Conservation (phyloP, 495 filamentous ascomycete genomes). For the Penicillium subrubescens region DNA sequence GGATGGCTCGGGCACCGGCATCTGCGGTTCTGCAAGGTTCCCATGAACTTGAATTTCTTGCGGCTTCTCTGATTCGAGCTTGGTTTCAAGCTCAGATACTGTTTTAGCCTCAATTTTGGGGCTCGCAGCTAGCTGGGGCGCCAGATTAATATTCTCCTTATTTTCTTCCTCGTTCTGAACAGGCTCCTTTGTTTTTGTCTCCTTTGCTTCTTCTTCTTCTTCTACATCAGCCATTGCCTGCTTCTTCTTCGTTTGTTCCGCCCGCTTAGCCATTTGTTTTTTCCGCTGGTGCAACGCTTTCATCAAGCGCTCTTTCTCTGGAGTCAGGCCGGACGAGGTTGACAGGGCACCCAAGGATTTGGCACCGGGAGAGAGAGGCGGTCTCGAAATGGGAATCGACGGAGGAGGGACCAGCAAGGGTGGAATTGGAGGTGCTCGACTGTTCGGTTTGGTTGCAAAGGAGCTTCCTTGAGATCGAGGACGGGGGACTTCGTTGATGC, state of each 20-base stretch:
- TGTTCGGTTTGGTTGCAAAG: constrained; percentile 38
- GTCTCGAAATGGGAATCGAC: constrained; percentile 46
- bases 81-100: neutral
- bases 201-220: constrained; percentile 15
- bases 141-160: constrained; percentile 37
- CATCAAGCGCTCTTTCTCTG: constrained; percentile 89
- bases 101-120: neutral
- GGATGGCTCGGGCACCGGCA: constrained; percentile 8
- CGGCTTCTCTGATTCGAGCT: constrained; percentile 6
- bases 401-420: constrained; percentile 52
- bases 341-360: constrained; percentile 49
- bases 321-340: constrained; percentile 66
- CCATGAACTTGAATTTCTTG: constrained; percentile 5
- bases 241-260: constrained; percentile 37
- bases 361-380: constrained; percentile 56
- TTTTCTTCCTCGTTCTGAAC: constrained; percentile 22
- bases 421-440: constrained; percentile 44
- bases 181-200: constrained; percentile 5
- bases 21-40: neutral
- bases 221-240: constrained; percentile 27
- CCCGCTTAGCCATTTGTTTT: constrained; percentile 62
- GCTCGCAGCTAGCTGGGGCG: neutral
- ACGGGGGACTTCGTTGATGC: constrained; percentile 30
- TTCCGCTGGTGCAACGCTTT: constrained; percentile 89
- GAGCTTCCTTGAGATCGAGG: constrained; percentile 48